Base-by-base conservation (phyloP, 73 alveolate species). In the Symbiodinium natans region DNA sequence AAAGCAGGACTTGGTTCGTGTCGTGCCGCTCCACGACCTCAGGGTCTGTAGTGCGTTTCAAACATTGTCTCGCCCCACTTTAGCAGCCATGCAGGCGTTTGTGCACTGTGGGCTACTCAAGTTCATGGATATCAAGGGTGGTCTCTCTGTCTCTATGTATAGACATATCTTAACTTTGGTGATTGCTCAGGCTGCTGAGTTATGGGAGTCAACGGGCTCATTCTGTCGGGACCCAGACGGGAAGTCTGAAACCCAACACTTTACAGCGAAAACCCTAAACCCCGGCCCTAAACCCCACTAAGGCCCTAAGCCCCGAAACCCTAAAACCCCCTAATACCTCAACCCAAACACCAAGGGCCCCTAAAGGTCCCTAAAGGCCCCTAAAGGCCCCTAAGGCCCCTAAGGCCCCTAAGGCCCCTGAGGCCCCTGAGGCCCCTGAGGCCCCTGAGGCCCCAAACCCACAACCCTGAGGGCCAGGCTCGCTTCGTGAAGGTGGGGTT, bases 401-500 rank as follows among this genome's bases (percentile, higher is more conserved):
- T n/a, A n/a, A n/a, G n/a, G n/a, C n/a, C n/a, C n/a, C n/a, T n/a
- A n/a, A n/a, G n/a, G n/a, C n/a, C n/a, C n/a, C n/a, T n/a, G n/a
- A n/a, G n/a, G n/a, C n/a, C n/a, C n/a, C n/a, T n/a, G n/a, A n/a
- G n/a, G n/a, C n/a, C n/a, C n/a, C n/a, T n/a, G n/a, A n/a, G n/a
- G n/a, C n/a, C n/a, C n/a, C n/a, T n/a, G n/a, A n/a, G n/a, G n/a
- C n/a, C n/a, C n/a, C n/a, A n/a, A n/a, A n/a, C n/a, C n/a, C n/a
- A n/a, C n/a, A n/a, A n/a, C n/a, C n/a, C n/a, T n/a, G n/a, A 29
- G 77, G 42, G 19, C 84, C 93, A 41, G 40, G 82, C 97, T 52
- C 97, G 97, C 97, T 90, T 90, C 75, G 97, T 90, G 97, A 90
- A 90, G 88, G 42, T 73, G 41, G 97, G 48, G 68, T 90, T 90